A percentile compares a stretch with the other conserved stretches of the same genome.
phyloP scores from a whole-genome alignment of 768 basidiomycete species.

The Trametes elegans region DNA sequence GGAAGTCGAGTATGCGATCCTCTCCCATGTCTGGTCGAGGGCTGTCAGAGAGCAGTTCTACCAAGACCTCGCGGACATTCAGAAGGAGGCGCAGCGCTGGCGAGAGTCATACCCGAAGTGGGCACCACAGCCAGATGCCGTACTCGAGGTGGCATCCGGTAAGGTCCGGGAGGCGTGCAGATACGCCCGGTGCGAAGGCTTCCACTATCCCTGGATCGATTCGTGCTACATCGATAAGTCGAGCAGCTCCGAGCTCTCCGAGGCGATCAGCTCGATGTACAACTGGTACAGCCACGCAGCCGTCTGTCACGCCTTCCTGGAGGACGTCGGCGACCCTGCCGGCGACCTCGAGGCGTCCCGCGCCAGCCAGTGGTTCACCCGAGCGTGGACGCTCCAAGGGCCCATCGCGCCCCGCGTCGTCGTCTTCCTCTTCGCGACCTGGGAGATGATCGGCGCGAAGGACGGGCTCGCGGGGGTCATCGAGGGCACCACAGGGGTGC shows the following conservation, averaged over 20 bases:
- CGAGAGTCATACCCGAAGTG: not conserved
- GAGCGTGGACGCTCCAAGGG: not conserved
- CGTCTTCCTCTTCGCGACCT: not conserved
- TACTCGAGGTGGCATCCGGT: not conserved
- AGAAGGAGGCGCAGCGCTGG: not conserved
- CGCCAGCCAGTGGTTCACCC: not conserved
- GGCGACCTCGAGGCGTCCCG: not conserved
- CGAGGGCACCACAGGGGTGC: not conserved
- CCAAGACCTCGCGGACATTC: not conserved
- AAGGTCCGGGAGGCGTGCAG: not conserved
- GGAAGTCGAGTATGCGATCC: not conserved
- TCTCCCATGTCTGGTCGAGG: not conserved
- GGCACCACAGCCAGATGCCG: too few species aligned
- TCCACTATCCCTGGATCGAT: not conserved
- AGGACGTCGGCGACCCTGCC: not conserved
- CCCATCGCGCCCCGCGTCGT: not conserved
- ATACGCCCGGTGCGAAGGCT: not conserved
- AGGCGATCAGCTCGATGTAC: slow-evolving; percentile 8
- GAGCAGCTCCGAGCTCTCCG: slow-evolving; percentile 7
- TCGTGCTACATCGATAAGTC: slow-evolving; percentile 6
- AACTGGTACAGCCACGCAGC: not conserved
- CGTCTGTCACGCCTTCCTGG: not conserved
- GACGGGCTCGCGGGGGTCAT: not conserved
- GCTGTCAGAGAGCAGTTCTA: not conserved
- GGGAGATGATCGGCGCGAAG: not conserved